Conservation (phyloP, 2,329 filamentous ascomycete genomes). For the Aureobasidium sp. region DNA sequence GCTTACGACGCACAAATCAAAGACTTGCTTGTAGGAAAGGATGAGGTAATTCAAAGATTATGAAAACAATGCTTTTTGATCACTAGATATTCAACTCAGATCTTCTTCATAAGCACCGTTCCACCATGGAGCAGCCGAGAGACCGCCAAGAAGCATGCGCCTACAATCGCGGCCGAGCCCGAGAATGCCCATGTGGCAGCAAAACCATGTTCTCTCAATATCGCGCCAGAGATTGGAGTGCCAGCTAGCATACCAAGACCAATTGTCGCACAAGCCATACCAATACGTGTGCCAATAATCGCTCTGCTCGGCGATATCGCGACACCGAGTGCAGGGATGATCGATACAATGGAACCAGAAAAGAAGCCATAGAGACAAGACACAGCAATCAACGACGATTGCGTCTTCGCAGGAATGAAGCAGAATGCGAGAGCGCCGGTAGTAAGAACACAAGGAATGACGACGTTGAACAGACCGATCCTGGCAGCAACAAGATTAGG, state of each 20-base stretch:
- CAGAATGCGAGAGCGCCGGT: conserved; percentile 25
- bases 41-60: no score
- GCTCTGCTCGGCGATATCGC: conserved; percentile 24
- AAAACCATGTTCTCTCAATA: conserved; percentile 18
- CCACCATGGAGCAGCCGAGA: background rate
- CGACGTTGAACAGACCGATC: conserved; percentile 47
- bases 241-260: conserved; percentile 26
- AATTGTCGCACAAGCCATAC: conserved; percentile 26
- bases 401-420: conserved; percentile 24
- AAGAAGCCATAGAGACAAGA: conserved; percentile 28
- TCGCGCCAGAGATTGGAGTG: conserved; percentile 26
- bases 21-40: no score
- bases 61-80: no score
- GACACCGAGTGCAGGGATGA: conserved; percentile 25
- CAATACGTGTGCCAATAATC: conserved; percentile 26
- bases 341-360: conserved; percentile 26
- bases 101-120: background rate
- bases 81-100: background rate
- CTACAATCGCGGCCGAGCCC: background rate
- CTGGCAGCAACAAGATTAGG: conserved; percentile 45
- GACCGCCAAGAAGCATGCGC: background rate
- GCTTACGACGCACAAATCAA: no score
- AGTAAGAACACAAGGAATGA: conserved; percentile 34
- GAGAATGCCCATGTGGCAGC: conserved; percentile 6
- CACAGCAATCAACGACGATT: conserved; percentile 22